Percentiles rank a stretch among this genome's conserved stretches.
These are phyloP conservation scores for Scedosporium aurantiacum DNA, from an alignment of 2,329 filamentous ascomycete genomes.

Conservation along the genomic window DNA sequence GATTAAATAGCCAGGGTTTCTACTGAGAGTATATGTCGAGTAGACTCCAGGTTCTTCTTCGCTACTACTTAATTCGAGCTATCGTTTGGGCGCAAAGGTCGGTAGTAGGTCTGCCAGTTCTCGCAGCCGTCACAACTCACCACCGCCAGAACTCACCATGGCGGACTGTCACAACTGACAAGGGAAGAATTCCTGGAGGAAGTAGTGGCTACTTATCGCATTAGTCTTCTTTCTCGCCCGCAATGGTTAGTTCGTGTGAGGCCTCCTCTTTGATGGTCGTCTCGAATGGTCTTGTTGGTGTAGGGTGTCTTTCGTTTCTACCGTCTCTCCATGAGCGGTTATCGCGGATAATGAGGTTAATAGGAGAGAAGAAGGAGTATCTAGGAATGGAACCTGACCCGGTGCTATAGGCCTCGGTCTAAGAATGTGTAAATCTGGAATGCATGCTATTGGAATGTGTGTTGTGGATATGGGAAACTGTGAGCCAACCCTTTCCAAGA, in stretches of 20 bases:
- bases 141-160: no score
- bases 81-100: no score
- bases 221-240: background rate
- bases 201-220: background rate
- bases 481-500: background rate
- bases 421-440: background rate
- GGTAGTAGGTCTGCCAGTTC: no score
- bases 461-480: background rate
- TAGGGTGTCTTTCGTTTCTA: conserved; percentile 1
- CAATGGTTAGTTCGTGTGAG: background rate
- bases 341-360: background rate
- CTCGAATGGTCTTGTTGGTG: background rate
- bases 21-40: no score
- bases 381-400: background rate
- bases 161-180: no score
- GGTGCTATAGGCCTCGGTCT: background rate
- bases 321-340: background rate
- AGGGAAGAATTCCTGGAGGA: background rate
- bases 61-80: no score
- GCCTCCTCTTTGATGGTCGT: background rate
- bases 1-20: no score
- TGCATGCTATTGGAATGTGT: no score
- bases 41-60: no score
- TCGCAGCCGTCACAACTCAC: no score
- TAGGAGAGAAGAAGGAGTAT: background rate